Evolutionary conservation across 2,329 filamentous ascomycete genomes (phyloP), one percentile per base, ranked within the genome.

Genomic region (Daldinia sp.): DNA sequence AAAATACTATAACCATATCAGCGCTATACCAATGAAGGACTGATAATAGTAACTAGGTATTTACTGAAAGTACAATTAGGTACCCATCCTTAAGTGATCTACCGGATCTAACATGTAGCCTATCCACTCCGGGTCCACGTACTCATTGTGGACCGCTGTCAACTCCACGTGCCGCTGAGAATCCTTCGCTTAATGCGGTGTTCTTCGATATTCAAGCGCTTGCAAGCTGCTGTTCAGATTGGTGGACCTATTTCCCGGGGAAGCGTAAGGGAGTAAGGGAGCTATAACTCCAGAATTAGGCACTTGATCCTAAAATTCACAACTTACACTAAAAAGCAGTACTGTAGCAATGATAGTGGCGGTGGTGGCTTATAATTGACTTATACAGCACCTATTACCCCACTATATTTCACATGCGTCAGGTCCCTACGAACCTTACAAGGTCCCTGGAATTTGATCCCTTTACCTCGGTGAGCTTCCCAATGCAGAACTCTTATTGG

Each of bases 381-480:
- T 42, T 18, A 18, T 42, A 42, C 13, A 39, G 12, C 5, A 39
- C 41, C 15, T 9, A 42, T 42, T 10, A 50, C 46, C 46, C 46
- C 46, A 51, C 26, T 51, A 30, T 51, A 33, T 7, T 51, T 51
- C 46, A 33, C 46, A 51, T 51, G 46, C 7, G 13, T 51, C 7
- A 2, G 26, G 3, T 26, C 12, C 28, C 46, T 33, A 30, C 15
- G 46, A 48, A 51, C 46, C 10, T 51, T 51, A 30, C 46, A 51
- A 33, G 46, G 26, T 15, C 46, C 15, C 15, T 51, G 7, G 15
- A 51, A 13, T 18, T 18, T 10, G 28, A 37, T 46, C 39, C 37
- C 35, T 28, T 63, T 61, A 65, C 65, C 65, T 68, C 65, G 65
- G 65, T 59, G 61, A 65, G 51, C 30, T 13, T 60, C 20, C 20